Evolutionary conservation across 176 grass and related monocot species (phyloP), one percentile per base, ranked within the genome.

Genomic region (Bolboschoenus planiculmis): DNA sequence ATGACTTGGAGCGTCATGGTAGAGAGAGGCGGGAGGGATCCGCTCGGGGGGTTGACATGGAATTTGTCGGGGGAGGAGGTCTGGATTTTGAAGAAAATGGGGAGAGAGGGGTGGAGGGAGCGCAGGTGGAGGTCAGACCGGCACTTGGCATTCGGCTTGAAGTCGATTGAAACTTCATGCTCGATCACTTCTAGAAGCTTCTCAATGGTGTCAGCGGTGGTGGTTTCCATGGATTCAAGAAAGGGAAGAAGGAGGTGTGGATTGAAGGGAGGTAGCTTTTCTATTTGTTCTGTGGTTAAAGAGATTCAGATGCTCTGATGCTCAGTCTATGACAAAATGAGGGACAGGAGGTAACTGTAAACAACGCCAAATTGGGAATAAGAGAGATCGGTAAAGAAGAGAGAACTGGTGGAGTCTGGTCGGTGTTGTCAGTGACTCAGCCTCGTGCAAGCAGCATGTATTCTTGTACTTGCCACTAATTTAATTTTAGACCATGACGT

Each of bases 61-160:
- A 97, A 97, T 84, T 94, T 94, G 85, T 92, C 82, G 26, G 95
- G 95, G 42, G 92, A 92, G 63, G 92, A 97, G 50, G 92, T 97
- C 83, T 94, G 95, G 1, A 94, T 92, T 86, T 94, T 97, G 92
- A 94, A 97, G 51, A 88, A 70, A 51, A 97, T 89, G 71, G 88
- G 83, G 78, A 86, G 90, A 35, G 87, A 55, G 0, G 87, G 78
- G 23, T 97, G 90, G 13, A 92, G 81, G 0, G 92, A 97, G 9
- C 83, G 88, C 84, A 97, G 85, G 80, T 88, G 95, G 63, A 97
- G 87, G 64, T 87, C 87, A 0, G 90, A 87, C 48, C 87, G 86
- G 90, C 95, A 97, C 85, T 92, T 94, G 78, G 87, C 24, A 16
- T 87, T 67, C 47, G 88, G 88, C 85, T 89, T 91, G 90, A 97